Evolutionary conservation across 2,329 filamentous ascomycete genomes (phyloP).

Genomic region (Fusarium multiceps): DNA sequence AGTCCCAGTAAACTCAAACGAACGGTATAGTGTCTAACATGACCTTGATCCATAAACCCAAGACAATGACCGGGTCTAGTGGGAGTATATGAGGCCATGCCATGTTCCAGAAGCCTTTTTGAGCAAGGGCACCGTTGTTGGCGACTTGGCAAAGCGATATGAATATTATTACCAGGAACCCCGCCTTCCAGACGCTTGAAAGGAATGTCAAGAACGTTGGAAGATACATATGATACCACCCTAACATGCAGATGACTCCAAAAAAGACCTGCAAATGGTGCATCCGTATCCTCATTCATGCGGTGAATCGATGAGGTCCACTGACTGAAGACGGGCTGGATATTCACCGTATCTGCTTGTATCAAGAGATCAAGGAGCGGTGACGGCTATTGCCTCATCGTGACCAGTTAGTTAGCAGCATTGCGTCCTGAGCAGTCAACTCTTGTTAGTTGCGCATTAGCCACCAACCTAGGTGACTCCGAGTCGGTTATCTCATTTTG

Average conservation of each 20-base stretch:
- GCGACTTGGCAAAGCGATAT: conserved; percentile 8
- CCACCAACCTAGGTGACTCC: conserved; percentile 3
- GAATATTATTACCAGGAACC: background rate
- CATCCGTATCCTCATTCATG: conserved; percentile 7
- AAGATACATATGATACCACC: conserved; percentile 5
- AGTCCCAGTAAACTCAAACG: conserved; percentile 15
- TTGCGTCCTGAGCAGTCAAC: background rate
- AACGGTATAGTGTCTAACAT: conserved; percentile 12
- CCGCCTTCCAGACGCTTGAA: background rate
- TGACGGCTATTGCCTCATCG: conserved; percentile 30
- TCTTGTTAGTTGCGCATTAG: conserved; percentile 31
- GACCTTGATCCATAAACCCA: conserved; percentile 9
- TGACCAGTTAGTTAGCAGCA: conserved; percentile 6
- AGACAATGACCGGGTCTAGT: conserved; percentile 9
- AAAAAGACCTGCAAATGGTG: conserved; percentile 5
- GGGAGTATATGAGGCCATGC: conserved; percentile 41
- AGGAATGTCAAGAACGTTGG: background rate
- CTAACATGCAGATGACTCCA: background rate
- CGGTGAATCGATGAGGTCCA: conserved; percentile 16
- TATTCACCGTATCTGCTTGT: conserved; percentile 20
- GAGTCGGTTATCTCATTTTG: conserved; percentile 27
- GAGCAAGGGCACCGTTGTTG: conserved; percentile 14
- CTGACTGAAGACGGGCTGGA: conserved; percentile 1
- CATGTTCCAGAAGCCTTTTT: conserved; percentile 44
- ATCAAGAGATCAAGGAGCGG: conserved; percentile 31